Conservation (phyloP, 1,139 yeast species). For the Protomyces arabidopsidicola region DNA sequence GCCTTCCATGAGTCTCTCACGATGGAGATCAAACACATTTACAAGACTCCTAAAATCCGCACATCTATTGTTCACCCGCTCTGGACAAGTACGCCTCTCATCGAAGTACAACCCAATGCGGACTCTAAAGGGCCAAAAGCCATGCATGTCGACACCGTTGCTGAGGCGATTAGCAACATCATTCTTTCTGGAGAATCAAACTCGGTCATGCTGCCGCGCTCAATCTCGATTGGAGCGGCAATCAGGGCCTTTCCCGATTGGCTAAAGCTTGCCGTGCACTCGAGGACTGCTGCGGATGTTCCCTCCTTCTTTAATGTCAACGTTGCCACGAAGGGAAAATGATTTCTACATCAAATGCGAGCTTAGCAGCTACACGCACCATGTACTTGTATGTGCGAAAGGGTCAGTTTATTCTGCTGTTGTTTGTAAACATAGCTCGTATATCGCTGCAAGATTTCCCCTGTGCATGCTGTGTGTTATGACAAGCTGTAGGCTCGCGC, state of each 20-base stretch:
- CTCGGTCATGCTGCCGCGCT: slow-evolving; percentile 14
- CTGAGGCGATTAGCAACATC: slow-evolving; percentile 12
- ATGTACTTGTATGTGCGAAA: too few relatives aligned
- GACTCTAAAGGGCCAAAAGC: slow-evolving; percentile 3
- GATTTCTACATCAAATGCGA: too few relatives aligned
- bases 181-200: slow-evolving; percentile 8
- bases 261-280: not conserved
- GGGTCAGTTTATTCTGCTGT: too few relatives aligned
- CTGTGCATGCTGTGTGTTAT: too few relatives aligned
- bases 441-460: too few relatives aligned
- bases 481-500: too few relatives aligned
- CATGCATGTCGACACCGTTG: slow-evolving; percentile 26
- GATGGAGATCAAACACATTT: slow-evolving; percentile 62
- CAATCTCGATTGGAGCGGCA: slow-evolving; percentile 7
- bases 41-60: slow-evolving; percentile 52
- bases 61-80: slow-evolving; percentile 12
- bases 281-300: not conserved
- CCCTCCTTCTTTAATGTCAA: too few relatives aligned
- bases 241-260: slow-evolving; percentile 16
- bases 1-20: slow-evolving; percentile 80
- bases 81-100: slow-evolving; percentile 17
- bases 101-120: slow-evolving; percentile 6
- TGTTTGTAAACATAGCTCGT: too few relatives aligned
- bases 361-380: too few relatives aligned
- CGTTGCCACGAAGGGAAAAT: too few relatives aligned